phyloP scores from a whole-genome alignment of 352 stramenopile genomes.

The Vaucheria bursata region DNA sequence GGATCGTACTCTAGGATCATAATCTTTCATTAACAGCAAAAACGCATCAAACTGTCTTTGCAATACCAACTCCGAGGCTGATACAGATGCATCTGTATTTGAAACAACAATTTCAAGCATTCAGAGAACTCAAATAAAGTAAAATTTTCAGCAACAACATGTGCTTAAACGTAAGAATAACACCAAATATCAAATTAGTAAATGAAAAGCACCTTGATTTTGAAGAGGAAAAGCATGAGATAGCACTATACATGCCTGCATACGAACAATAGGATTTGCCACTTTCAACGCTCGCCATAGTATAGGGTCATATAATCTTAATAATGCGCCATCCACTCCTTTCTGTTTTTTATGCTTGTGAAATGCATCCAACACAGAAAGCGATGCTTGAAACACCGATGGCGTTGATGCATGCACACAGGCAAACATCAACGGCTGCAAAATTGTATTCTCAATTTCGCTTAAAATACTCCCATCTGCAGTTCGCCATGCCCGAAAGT shows the following conservation, averaged over 20 bases:
- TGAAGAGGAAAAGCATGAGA: constrained; percentile 39
- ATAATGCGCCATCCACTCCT: constrained; percentile 57
- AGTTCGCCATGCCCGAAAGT: constrained; percentile 40
- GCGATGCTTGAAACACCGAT: constrained; percentile 14
- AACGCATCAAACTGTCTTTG: constrained; percentile 58
- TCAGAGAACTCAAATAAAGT: background rate
- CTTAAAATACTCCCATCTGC: background rate
- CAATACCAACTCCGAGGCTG: constrained; percentile 51
- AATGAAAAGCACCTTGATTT: constrained; percentile 8
- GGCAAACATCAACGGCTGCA: constrained; percentile 31
- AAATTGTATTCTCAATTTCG: background rate
- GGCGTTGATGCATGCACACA: constrained; percentile 19
- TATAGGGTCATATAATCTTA: constrained; percentile 63
- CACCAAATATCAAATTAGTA: background rate
- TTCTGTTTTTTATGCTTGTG: constrained; percentile 28
- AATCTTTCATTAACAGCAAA: constrained; percentile 57
- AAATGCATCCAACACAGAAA: constrained; percentile 18
- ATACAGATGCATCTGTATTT: constrained; percentile 49
- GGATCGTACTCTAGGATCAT: constrained; percentile 56
- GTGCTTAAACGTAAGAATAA: background rate
- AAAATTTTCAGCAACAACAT: too few species aligned
- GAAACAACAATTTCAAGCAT: background rate
- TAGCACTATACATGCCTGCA: constrained; percentile 52
- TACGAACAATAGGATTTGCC: constrained; percentile 57
- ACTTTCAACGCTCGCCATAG: constrained; percentile 62